Evolutionary conservation across 1,284 basidiomycete species (phyloP), one percentile per base, ranked within the genome.

Genomic region (Leucoagaricus sp.): DNA sequence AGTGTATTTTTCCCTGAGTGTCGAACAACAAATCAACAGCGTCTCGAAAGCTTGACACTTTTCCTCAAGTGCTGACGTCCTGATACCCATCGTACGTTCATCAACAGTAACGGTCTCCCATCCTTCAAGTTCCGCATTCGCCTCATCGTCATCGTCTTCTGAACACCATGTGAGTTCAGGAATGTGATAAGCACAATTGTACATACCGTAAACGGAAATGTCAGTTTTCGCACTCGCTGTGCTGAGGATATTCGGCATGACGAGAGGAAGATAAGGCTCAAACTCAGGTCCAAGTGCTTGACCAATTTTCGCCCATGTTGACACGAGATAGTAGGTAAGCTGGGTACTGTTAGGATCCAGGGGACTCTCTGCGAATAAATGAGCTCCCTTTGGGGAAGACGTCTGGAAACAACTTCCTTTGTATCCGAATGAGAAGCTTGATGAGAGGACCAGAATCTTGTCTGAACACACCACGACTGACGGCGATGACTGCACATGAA

Each of bases 21-120:
- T 86, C 36, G 84, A 86, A 59, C 85, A 88, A 65, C 93, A 91
- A 17, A 91, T 87, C 4, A 93, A 83, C 13, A 95, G 78, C 33
- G 89, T 92, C 63, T 92, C 89, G 63, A 93, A 93, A 2, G 92
- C 91, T 64, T 91, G 87, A 55, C 91, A 90, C 69, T 94, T 94
- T 63, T 94, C 93, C 64, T 93, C 91, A 61, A 94, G 85, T 2
- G 85, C 85, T 0, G 89, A 86, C 1, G 91, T 93, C 56, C 85
- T 81, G 59, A 93, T 88, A 1, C 86, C 87, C n/a, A 91, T 78
- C 13, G 84, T 82, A 52, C 85, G 85, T 0, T 89, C 90, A 52
- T 91, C 88, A 75, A 92, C 82, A 8, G 79, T 76, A 60, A 93
- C 79, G 3, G 84, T 88, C 64, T 91, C 89, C 85, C 87, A 92